A percentile compares a stretch with the other conserved stretches of the same genome.
These are phyloP conservation scores for Gentiana dahurica DNA, from an alignment of 257 asterid genomes.

Conservation along the genomic window DNA sequence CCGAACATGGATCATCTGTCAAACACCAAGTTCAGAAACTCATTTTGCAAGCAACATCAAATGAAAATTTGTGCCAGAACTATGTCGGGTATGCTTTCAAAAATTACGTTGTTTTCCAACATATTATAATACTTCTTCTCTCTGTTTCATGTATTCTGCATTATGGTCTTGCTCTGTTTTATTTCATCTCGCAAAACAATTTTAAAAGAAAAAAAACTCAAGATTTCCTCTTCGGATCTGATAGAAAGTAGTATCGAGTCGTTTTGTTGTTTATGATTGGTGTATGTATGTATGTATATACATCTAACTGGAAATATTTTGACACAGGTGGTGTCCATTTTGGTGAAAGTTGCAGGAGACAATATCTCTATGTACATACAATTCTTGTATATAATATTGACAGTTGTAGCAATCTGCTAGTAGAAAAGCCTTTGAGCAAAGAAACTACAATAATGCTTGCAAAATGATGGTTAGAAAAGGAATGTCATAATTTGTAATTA, in stretches of 20 bases:
- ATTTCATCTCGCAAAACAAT: too few relatives aligned
- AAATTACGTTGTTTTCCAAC: neutral
- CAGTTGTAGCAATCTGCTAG: too few relatives aligned
- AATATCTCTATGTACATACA: constrained; percentile 8
- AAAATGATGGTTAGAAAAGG: too few relatives aligned
- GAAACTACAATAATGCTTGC: too few relatives aligned
- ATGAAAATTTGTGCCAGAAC: constrained; percentile 92
- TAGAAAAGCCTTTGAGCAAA: too few relatives aligned
- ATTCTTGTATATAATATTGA: neutral
- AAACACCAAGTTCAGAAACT: constrained; percentile 93
- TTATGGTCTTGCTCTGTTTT: too few relatives aligned
- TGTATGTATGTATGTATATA: neutral
- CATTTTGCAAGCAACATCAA: constrained; percentile 83
- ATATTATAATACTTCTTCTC: neutral
- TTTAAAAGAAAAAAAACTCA: too few relatives aligned
- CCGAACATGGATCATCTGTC: constrained; percentile 91
- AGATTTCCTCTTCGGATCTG: too few relatives aligned
- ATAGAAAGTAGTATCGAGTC: too few relatives aligned
- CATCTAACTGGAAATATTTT: neutral
- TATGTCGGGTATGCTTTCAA: constrained; percentile 65
- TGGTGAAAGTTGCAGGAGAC: constrained; percentile 36
- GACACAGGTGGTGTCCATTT: constrained; percentile 98
- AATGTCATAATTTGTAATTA: too few relatives aligned
- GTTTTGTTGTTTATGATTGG: neutral
- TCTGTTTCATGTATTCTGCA: neutral